These are phyloP conservation scores for Pseudocercospora musae DNA, from an alignment of 2,329 filamentous ascomycete species.

Conservation along the genomic window DNA sequence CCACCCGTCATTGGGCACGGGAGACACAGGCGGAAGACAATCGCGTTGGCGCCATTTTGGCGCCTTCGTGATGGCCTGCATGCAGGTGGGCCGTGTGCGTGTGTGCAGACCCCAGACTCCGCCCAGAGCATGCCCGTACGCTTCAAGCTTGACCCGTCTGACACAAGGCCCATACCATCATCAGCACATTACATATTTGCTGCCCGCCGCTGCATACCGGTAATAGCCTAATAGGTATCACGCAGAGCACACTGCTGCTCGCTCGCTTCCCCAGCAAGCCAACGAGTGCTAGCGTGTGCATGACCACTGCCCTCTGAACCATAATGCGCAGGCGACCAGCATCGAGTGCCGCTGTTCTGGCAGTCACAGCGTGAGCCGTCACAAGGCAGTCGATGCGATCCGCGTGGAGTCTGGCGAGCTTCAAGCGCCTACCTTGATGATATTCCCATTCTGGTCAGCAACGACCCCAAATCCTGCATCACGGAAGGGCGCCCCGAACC, in stretches of 20 bases:
- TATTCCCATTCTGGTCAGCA: conserved; percentile 4
- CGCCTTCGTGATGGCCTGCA: conserved; percentile 15
- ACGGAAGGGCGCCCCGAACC: conserved; percentile 4
- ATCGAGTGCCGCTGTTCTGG: neutral
- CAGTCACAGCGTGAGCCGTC: neutral
- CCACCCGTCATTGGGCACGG: conserved; percentile 6
- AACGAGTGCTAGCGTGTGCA: neutral
- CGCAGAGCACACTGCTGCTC: neutral
- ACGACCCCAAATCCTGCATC: neutral
- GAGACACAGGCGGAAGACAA: neutral
- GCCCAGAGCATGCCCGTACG: neutral
- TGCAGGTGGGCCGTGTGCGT: too few species aligned
- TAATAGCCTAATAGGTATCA: too few species aligned
- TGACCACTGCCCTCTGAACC: conserved; percentile 3
- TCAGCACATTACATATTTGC: too few species aligned
- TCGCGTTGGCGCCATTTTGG: conserved; percentile 8
- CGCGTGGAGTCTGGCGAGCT: conserved; percentile 6
- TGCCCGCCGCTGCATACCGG: neutral
- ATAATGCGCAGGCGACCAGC: neutral
- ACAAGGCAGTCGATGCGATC: conserved; percentile 5
- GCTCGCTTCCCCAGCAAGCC: neutral
- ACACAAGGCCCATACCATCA: conserved; percentile 6
- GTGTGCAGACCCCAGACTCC: too few species aligned
- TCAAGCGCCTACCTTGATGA: conserved; percentile 9
- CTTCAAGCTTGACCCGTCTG: too few species aligned